phyloP scores from a whole-genome alignment of 306 rosid species.

The Cucumis melo region DNA sequence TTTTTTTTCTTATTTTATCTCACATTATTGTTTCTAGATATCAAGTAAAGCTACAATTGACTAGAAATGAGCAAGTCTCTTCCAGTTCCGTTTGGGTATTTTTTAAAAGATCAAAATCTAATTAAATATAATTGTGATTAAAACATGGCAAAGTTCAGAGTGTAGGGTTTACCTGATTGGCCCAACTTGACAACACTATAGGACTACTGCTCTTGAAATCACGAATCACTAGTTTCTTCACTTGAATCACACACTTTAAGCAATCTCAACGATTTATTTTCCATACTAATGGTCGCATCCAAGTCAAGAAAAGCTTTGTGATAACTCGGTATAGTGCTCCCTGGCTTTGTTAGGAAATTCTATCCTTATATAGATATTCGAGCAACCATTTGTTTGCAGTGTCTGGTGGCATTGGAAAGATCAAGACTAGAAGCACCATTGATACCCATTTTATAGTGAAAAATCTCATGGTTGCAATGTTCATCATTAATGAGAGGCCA shows the following conservation, averaged over 20 bases:
- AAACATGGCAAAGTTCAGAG: too few relatives aligned
- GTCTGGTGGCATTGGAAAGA: neutral
- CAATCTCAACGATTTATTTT: slow-evolving; percentile 19
- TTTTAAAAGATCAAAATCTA: too few relatives aligned
- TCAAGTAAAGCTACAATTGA: too few relatives aligned
- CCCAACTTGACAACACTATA: too few relatives aligned
- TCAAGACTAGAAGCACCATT: neutral
- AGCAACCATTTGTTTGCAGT: neutral
- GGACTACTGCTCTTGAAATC: slow-evolving; percentile 97
- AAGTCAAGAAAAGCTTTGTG: neutral
- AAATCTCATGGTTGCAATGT: too few relatives aligned
- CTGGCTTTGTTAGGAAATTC: neutral
- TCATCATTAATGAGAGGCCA: neutral
- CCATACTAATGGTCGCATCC: slow-evolving; percentile 4
- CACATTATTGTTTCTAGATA: too few relatives aligned
- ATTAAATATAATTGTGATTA: too few relatives aligned
- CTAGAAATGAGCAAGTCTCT: too few relatives aligned
- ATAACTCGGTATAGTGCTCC: neutral
- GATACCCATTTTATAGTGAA: neutral
- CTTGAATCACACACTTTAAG: slow-evolving; percentile 77
- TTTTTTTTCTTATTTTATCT: too few relatives aligned
- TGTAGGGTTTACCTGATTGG: too few relatives aligned
- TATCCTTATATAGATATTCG: neutral
- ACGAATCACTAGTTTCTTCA: slow-evolving; percentile 71
- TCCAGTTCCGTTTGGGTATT: too few relatives aligned